These are phyloP conservation scores for Vitis hybrid DNA, from an alignment of 177 flowering plant genomes.

Conservation along the genomic window DNA sequence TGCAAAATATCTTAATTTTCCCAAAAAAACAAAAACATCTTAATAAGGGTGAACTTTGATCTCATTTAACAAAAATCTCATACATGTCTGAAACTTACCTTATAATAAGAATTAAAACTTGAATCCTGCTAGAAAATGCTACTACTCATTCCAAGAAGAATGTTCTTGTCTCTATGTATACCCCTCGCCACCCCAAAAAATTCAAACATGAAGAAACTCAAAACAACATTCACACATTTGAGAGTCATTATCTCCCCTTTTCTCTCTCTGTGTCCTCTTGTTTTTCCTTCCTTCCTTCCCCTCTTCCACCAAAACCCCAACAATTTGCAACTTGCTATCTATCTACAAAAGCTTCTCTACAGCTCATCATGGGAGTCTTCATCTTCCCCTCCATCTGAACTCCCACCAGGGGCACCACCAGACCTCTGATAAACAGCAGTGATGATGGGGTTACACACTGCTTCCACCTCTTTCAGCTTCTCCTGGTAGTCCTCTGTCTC, in stretches of 20 bases:
- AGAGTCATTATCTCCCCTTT: too few species aligned
- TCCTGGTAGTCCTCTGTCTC: constrained; percentile 39
- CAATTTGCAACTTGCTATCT: not conserved
- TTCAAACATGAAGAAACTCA: not conserved
- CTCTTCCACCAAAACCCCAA: not conserved
- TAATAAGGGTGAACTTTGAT: too few species aligned
- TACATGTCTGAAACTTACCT: too few species aligned
- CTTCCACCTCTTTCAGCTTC: constrained; percentile 42
- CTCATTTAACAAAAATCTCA: too few species aligned
- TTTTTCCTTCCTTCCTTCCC: not conserved
- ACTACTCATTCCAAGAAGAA: too few species aligned
- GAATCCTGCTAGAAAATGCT: too few species aligned
- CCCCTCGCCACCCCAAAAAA: too few species aligned
- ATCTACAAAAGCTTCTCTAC: constrained; percentile 6
- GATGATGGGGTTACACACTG: constrained; percentile 41
- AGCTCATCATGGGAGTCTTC: constrained; percentile 48
- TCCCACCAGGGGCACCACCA: constrained; percentile 42
- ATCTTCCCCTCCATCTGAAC: constrained; percentile 15
- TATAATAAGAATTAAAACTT: too few species aligned
- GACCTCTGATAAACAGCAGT: constrained; percentile 51
- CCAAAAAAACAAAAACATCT: too few species aligned
- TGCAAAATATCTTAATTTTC: too few species aligned
- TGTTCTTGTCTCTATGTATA: too few species aligned
- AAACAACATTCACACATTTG: not conserved
- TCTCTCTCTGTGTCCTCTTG: too few species aligned